Evolutionary conservation across 2,329 filamentous ascomycete genomes (phyloP).

Genomic region (Penicillium sp.): DNA sequence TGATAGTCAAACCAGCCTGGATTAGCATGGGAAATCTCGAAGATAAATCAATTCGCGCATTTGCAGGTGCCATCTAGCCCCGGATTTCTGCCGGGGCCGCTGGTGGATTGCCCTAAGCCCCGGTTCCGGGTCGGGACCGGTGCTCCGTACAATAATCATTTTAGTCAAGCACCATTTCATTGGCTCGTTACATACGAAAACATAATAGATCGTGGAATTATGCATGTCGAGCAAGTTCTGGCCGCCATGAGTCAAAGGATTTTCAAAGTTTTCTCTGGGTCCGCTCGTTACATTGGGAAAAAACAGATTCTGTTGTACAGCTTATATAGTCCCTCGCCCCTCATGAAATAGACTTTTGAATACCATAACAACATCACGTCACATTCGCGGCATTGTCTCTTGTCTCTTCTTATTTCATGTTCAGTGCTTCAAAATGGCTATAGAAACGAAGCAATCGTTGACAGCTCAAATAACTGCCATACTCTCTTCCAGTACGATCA

Average conservation of each 20-base stretch:
- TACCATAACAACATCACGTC: not conserved
- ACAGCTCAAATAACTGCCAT: conserved; percentile 7
- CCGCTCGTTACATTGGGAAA: conserved; percentile 6
- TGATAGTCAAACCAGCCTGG: not conserved
- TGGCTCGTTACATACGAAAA: conserved; percentile 16
- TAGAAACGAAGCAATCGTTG: conserved; percentile 4
- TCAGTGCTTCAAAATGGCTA: conserved; percentile 10
- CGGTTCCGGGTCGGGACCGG: conserved; percentile 26
- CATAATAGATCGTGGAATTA: conserved; percentile 17
- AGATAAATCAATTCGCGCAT: conserved; percentile 7
- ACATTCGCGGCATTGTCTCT: not conserved
- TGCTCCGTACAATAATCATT: conserved; percentile 12
- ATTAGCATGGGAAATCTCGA: not conserved
- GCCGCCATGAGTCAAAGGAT: conserved; percentile 23
- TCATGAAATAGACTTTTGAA: not conserved
- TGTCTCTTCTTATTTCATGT: not conserved
- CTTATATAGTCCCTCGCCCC: conserved; percentile 16
- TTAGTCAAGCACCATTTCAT: conserved; percentile 19
- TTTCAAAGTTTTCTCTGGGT: conserved; percentile 6
- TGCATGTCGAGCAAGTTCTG: conserved; percentile 15
- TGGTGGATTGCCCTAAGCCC: conserved; percentile 8
- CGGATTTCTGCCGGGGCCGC: conserved; percentile 28
- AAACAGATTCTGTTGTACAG: not conserved
- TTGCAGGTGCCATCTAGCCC: conserved; percentile 8
- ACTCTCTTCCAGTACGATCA: conserved; percentile 18